phyloP scores from a whole-genome alignment of 2,329 filamentous ascomycete species.

The Ophiostoma sp. region DNA sequence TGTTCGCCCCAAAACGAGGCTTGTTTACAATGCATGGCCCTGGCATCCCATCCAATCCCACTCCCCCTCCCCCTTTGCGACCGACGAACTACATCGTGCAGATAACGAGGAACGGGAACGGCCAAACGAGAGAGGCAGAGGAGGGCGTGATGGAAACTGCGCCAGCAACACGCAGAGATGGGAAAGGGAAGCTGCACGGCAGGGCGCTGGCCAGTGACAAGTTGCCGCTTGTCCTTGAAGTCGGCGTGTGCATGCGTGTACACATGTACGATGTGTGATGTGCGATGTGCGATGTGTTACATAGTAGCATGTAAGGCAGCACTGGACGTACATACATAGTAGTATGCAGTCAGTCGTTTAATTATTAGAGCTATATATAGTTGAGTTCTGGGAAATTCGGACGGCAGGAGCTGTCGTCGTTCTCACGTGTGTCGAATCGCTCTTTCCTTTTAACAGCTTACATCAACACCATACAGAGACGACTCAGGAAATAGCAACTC shows the following conservation, averaged over 20 bases:
- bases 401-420: not conserved
- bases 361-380: not conserved
- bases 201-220: slow-evolving; percentile 14
- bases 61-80: not conserved
- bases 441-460: not conserved
- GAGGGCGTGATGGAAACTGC: slow-evolving; percentile 25
- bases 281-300: not conserved
- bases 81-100: slow-evolving; percentile 1
- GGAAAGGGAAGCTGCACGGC: not conserved
- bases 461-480: too few species aligned
- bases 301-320: not conserved
- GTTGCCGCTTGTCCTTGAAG: not conserved
- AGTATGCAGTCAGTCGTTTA: not conserved
- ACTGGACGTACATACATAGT: not conserved
- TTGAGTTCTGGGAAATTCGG: not conserved
- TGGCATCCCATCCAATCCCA: not conserved
- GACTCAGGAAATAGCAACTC: too few species aligned
- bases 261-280: not conserved
- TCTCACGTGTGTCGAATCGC: not conserved
- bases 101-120: not conserved
- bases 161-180: slow-evolving; percentile 11
- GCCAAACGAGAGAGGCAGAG: not conserved
- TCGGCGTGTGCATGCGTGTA: not conserved
- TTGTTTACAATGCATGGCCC: not conserved
- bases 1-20: not conserved